phyloP scores from a whole-genome alignment of 2,329 filamentous ascomycete species.

The Microdochium bolleyi region DNA sequence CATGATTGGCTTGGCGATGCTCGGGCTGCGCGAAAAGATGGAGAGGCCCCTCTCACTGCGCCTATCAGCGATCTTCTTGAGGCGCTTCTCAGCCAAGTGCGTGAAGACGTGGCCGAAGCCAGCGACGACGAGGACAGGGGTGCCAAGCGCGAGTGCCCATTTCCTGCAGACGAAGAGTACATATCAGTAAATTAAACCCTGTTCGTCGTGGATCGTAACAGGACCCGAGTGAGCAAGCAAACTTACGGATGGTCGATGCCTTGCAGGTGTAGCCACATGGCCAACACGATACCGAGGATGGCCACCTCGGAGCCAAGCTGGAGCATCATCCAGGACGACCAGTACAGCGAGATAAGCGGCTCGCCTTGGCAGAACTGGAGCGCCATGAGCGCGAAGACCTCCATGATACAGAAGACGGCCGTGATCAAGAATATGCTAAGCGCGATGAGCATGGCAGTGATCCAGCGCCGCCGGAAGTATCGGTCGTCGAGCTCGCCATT shows the following conservation, averaged over 20 bases:
- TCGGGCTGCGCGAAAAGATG: slow-evolving; percentile 2
- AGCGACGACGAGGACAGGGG: slow-evolving; percentile 51
- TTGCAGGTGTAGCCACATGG: slow-evolving; percentile 39
- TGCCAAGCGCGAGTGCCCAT: slow-evolving; percentile 52
- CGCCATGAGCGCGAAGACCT: slow-evolving; percentile 44
- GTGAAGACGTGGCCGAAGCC: slow-evolving; percentile 40
- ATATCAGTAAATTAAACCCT: no score
- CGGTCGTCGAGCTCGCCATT: slow-evolving; percentile 15
- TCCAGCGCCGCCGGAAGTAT: slow-evolving; percentile 27
- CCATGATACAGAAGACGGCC: slow-evolving; percentile 39
- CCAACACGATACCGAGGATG: slow-evolving; percentile 47
- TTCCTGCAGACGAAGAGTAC: slow-evolving; percentile 6
- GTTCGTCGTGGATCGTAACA: no score
- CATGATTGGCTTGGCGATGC: slow-evolving; percentile 1
- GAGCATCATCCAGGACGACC: slow-evolving; percentile 54
- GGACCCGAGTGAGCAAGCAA: not conserved
- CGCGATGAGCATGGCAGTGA: slow-evolving; percentile 32
- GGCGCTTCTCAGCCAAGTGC: slow-evolving; percentile 10
- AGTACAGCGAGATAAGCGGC: slow-evolving; percentile 51
- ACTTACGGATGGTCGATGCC: slow-evolving; percentile 44
- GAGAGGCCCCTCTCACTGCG: slow-evolving; percentile 2
- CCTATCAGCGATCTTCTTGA: slow-evolving; percentile 10
- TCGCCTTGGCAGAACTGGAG: slow-evolving; percentile 54
- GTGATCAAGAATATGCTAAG: slow-evolving; percentile 35
- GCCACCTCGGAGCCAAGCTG: slow-evolving; percentile 51